Evolutionary conservation across 2,329 filamentous ascomycete genomes (phyloP).

Genomic region (Verticillium dahliae): DNA sequence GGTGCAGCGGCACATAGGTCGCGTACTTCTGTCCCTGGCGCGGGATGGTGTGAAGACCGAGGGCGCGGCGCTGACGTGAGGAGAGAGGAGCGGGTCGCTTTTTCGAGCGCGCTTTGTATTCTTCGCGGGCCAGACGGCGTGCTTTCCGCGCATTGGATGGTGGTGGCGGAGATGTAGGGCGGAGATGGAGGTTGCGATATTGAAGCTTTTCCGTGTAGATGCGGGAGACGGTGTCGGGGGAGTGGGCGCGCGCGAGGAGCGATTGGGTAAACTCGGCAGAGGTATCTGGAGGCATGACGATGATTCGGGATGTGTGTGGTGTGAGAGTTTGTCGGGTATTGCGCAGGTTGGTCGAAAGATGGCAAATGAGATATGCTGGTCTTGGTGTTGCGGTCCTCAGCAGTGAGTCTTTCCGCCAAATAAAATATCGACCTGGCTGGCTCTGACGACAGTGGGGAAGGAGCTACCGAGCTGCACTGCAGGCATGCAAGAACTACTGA

Average conservation of each 20-base stretch:
- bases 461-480: not conserved
- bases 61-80: slow-evolving; percentile 66
- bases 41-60: slow-evolving; percentile 70
- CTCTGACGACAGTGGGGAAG: not conserved
- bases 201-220: slow-evolving; percentile 81
- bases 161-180: slow-evolving; percentile 63
- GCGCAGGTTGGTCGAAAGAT: not conserved
- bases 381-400: too few relatives aligned
- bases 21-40: slow-evolving; percentile 62
- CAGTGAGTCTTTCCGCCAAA: too few relatives aligned
- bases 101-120: slow-evolving; percentile 32
- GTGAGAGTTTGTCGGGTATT: not conserved
- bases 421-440: not conserved
- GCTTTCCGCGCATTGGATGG: slow-evolving; percentile 51
- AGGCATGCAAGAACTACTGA: too few relatives aligned
- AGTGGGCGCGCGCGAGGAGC: slow-evolving; percentile 73
- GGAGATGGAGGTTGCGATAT: slow-evolving; percentile 72
- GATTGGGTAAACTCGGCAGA: slow-evolving; percentile 35
- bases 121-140: slow-evolving; percentile 43
- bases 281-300: not conserved
- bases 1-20: slow-evolving; percentile 70
- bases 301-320: not conserved
- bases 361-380: too few relatives aligned
- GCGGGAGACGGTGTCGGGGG: slow-evolving; percentile 59
- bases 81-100: slow-evolving; percentile 63